Base-by-base conservation (phyloP, 2,329 filamentous ascomycete species). In the Aspergillus brasiliensis region DNA sequence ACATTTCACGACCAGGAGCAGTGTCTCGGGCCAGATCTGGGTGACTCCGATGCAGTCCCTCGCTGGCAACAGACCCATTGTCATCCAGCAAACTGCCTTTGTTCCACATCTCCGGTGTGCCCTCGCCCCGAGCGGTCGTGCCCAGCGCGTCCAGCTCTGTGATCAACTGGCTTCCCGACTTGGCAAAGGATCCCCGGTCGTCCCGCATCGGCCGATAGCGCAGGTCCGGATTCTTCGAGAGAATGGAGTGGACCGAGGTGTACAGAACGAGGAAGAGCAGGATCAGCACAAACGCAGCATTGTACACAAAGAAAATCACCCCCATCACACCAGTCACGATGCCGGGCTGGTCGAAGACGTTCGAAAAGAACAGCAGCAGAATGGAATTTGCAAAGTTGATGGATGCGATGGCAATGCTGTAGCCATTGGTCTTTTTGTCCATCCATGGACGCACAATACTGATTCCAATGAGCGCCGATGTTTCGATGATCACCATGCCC, bases 361-460 rank as follows among this genome's bases (percentile, higher is more conserved):
- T 85, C 19, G 91, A 91, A 80, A 96, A 97, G 68, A 97, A 86
- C 56, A 97, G 82, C 37, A 97, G 81, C 81, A 96, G 95, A 75
- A 97, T 87, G 57, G 90, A 85, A 77, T 95, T 96, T 70, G 97
- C 75, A 75, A 97, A 96, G 82, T 97, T 97, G 77, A 97, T 83
- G 47, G 86, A 89, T 63, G 88, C 90, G 69, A 97, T 97, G 62
- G 92, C 86, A 70, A 97, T 96, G 79, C 97, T 97, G 84, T 96
- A 96, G 44, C 88, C 88, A 77, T 97, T 97, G 62, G 92, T 97
- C 81, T 92, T 94, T 86, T 96, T 97, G 83, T 97, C 94, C 93
- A 97, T 97, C 89, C 92, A 97, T 13, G 93, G 93, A 58, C 91
- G 88, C 65, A 97, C 80, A 53, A 96, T 88, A 59, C 87, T 89